Evolutionary conservation across 805 yeast genomes (phyloP), one percentile per base, ranked within the genome.

Genomic region (Lachancea sp.): DNA sequence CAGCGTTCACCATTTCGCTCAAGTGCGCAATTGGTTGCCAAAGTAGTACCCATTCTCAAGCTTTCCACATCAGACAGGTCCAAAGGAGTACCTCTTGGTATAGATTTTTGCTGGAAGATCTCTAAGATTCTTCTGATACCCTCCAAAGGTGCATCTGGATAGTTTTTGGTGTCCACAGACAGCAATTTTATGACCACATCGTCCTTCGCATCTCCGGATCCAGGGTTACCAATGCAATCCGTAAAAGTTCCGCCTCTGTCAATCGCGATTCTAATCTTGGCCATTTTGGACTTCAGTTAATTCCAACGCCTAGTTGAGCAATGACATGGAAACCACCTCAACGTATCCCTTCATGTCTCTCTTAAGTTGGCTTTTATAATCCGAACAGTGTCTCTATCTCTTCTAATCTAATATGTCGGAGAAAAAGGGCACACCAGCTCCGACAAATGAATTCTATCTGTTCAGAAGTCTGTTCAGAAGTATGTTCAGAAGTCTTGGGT

Each of bases 1-100:
- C 95, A 90, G 27, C 79, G 69, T 46, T 89, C 95, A 42, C 98
- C 99, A 59, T 89, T 89, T 50, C 98, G 74, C 59, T 91, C 98
- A 48, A 91, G 71, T 29, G 93, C 73, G 1, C 98, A 96, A 66
- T 91, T 91, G 7, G 98, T 91, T 1, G 99, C 98, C 10, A 89
- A 93, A 0, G 97, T 90, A 3, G 97, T 89, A 2, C 97, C 97
- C 85, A 90, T 82, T 45, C 95, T 71, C 39, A 89, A 78, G 36
- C 81, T 75, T 44, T 78, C 79, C 32, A 88, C 84, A 2, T 66
- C 65, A 2, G 79, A 72, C 1, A 86, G 73, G 47, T 82, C 87
- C 48, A 89, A 63, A 2, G 77, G 79, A 31, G 63, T 62, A 8
- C 77, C 77, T 41, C 85, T 71, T 3, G 89, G 82, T 41, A 85